Evolutionary conservation across 202 grass and related monocot genomes (phyloP), one percentile per base, ranked within the genome.

Genomic region (Carex arenaria): DNA sequence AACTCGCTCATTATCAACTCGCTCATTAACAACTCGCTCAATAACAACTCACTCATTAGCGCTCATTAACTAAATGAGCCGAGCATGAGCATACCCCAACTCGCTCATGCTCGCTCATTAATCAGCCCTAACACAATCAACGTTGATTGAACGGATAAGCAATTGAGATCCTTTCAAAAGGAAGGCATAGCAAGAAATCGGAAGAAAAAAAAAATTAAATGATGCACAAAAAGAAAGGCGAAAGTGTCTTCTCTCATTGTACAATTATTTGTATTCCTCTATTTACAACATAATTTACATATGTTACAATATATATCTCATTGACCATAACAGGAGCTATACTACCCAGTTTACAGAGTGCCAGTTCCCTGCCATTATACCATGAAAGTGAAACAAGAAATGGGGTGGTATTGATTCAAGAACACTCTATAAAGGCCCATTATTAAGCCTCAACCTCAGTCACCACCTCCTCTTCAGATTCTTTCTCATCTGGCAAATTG

Each of bases 401-500:
- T 38, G 34, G 32, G 17, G 11, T 1, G 14, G 12, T 36, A 38
- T 67, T 67, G 14, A 36, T 13, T n/a, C 15, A 34, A 57, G 13
- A 76, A 76, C 72, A 67, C 57, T 43, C 11, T n/a, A 52, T 53
- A 38, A 82, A 19, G 42, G 31, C 22, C 31, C 63, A 12, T 22
- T 2, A 72, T 87, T 78, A 87, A 53, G 66, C 79, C 72, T 92
- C 72, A 38, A 89, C 78, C 68, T 85, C 85, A 54, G 71, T 82
- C 55, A 81, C 68, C 30, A 80, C 70, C 20, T 89, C 82, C 36
- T 89, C 92, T 84, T 94, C 87, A n/a, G 83, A 85, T 67, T 43
- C 61, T 15, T 53, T 87, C 49, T 17, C 34, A 85, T 85, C 73
- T 15, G 18, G 67, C 34, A 67, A 70, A 32, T 45, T 10, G 43